Base-by-base conservation (phyloP, 148 eudicot genomes). In the Amaranthus palmeri region DNA sequence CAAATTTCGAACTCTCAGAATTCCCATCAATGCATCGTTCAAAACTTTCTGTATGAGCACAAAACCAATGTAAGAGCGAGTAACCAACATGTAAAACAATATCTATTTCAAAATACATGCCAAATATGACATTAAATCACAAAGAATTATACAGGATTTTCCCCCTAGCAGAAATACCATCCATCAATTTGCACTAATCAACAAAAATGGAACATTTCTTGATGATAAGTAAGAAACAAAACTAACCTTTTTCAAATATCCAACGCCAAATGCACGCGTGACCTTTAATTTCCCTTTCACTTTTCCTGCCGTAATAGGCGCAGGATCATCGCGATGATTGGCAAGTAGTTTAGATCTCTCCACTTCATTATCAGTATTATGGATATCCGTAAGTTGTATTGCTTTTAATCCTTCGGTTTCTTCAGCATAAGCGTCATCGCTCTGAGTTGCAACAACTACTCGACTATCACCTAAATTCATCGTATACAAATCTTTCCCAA, bases 11-110 rank as follows among this genome's bases (percentile, higher is more conserved):
- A 93, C 96, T 76, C 87, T 84, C 69, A 93, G 98, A 77, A 93
- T 93, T 46, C 98, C 98, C 98, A 93, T 93, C 79, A 93, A 76
- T 70, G 98, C 96, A 76, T 93, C 98, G 72, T 93, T 93, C 83
- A 93, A 66, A 65, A 73, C 74, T 82, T 89, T 86, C 98, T 93
- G 92, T 78, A 86, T 25, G 72, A 72, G 56, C 52, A 62, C 51
- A 46, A 65, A 54, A 5, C 36, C 36, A 25, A 61, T 3, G 52
- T 80, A 10, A 61, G 67, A 67, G 57, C 40, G 49, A 65, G 42
- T 57, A 47, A 40, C 36, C 36, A 25, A 0, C 36, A 25, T 25
- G 36, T 25, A 25, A 25, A 25, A 25, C 36, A 25, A 25, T 25
- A 25, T 25, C 36, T 25, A 25, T 25, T 25, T 25, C 36, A 25